A percentile compares a stretch with the other conserved stretches of the same genome.
phyloP scores from a whole-genome alignment of 2,329 filamentous ascomycete genomes.

The Colletotrichum tropicicola region DNA sequence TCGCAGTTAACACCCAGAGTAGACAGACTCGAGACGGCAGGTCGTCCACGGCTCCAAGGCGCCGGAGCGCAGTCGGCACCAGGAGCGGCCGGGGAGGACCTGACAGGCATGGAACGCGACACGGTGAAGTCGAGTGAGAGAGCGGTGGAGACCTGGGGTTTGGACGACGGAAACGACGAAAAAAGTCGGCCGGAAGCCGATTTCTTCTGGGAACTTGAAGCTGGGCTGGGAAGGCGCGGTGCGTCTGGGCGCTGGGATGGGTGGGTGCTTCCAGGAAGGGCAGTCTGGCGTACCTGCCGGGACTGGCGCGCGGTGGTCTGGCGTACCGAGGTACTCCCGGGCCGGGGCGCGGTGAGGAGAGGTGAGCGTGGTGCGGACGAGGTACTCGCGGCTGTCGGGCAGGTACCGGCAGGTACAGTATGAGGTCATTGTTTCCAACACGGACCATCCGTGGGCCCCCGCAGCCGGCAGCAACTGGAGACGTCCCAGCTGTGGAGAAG shows the following conservation, averaged over 20 bases:
- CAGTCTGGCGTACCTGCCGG: not conserved
- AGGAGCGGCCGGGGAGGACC: constrained; percentile 16
- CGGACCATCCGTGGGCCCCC: constrained; percentile 4
- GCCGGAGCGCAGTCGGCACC: not conserved
- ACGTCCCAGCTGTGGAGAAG: constrained; percentile 14
- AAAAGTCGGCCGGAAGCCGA: not conserved
- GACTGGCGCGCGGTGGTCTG: not conserved
- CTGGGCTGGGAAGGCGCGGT: not conserved
- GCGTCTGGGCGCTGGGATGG: too few species aligned
- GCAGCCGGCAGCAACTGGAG: constrained; percentile 12
- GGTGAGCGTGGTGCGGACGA: too few species aligned
- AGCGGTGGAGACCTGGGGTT: not conserved
- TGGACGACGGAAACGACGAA: not conserved
- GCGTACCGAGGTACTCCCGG: not conserved
- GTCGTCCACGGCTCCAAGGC: not conserved
- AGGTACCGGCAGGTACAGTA: not conserved
- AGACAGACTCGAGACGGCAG: not conserved
- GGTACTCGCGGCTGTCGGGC: not conserved
- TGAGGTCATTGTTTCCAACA: constrained; percentile 24
- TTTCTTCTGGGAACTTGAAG: too few species aligned
- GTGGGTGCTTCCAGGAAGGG: not conserved
- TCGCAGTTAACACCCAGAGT: not conserved
- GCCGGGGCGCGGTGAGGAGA: too few species aligned
- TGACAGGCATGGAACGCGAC: not conserved
- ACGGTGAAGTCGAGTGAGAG: constrained; percentile 11